phyloP scores from a whole-genome alignment of 2,329 filamentous ascomycete species.

The Hymenoscyphus fructigenus region DNA sequence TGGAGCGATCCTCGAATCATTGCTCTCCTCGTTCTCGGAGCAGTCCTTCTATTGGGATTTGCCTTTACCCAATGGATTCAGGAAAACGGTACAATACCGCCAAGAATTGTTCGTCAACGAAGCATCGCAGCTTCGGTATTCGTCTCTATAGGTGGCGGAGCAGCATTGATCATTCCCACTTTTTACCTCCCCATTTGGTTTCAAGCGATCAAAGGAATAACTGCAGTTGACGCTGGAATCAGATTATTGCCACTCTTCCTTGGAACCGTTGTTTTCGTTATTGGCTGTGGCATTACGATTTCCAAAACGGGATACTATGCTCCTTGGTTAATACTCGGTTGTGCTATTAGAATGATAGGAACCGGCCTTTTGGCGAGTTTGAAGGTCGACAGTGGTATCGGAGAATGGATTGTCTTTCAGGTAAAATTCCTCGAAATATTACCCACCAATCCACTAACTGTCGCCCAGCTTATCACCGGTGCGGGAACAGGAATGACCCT shows the following conservation, averaged over 20 bases:
- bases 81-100: slow-evolving; percentile 27
- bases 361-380: slow-evolving; percentile 31
- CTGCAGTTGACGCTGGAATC: slow-evolving; percentile 38
- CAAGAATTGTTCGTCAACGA: slow-evolving; percentile 41
- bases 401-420: slow-evolving; percentile 51
- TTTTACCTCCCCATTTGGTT: slow-evolving; percentile 50
- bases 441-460: slow-evolving; percentile 46
- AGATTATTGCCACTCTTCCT: slow-evolving; percentile 39
- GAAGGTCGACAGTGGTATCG: slow-evolving; percentile 42
- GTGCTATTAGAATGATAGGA: slow-evolving; percentile 25
- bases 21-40: slow-evolving; percentile 13
- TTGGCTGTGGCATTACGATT: neutral
- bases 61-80: slow-evolving; percentile 9
- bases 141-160: slow-evolving; percentile 33
- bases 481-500: slow-evolving; percentile 41
- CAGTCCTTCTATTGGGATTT: slow-evolving; percentile 9
- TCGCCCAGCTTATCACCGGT: slow-evolving; percentile 48
- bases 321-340: slow-evolving; percentile 32
- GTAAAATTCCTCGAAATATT: slow-evolving; percentile 43
- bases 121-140: slow-evolving; percentile 34
- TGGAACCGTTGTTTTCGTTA: slow-evolving; percentile 20
- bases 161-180: slow-evolving; percentile 38
- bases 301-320: slow-evolving; percentile 22
- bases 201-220: slow-evolving; percentile 43
- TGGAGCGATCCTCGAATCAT: slow-evolving; percentile 27